A percentile compares a stretch with the other conserved stretches of the same genome.
phyloP scores from a whole-genome alignment of 305 asterid species.

The Fraxinus latifolia region DNA sequence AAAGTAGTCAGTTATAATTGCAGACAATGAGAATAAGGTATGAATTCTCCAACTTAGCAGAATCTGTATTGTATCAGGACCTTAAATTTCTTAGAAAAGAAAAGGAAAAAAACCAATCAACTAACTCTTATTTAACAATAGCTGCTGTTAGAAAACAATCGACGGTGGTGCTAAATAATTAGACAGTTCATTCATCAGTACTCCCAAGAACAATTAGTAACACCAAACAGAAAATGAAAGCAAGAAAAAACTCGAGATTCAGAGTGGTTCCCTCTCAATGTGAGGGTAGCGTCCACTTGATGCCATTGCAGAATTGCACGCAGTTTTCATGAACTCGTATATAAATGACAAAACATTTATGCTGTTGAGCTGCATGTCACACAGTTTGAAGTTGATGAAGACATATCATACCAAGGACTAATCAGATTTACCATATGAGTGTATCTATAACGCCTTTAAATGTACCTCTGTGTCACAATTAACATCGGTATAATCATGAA shows the following conservation, averaged over 20 bases:
- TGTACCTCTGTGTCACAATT: neutral
- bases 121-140: neutral
- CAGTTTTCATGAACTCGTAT: neutral
- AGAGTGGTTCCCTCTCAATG: neutral
- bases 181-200: neutral
- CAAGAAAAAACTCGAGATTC: neutral
- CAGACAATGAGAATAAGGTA: neutral
- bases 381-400: neutral
- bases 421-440: neutral
- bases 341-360: neutral
- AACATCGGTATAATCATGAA: neutral
- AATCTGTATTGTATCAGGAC: neutral
- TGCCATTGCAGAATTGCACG: neutral
- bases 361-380: neutral
- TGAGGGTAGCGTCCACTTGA: neutral
- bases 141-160: neutral
- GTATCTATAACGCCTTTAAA: neutral
- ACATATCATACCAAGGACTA: neutral
- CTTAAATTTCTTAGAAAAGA: neutral
- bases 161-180: neutral
- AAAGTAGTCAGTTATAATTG: neutral
- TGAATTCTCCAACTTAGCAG: neutral
- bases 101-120: neutral
- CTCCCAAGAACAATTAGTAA: neutral
- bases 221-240: neutral